phyloP scores from a whole-genome alignment of 1,284 basidiomycete genomes.

The Sanghuangporus baumii region DNA sequence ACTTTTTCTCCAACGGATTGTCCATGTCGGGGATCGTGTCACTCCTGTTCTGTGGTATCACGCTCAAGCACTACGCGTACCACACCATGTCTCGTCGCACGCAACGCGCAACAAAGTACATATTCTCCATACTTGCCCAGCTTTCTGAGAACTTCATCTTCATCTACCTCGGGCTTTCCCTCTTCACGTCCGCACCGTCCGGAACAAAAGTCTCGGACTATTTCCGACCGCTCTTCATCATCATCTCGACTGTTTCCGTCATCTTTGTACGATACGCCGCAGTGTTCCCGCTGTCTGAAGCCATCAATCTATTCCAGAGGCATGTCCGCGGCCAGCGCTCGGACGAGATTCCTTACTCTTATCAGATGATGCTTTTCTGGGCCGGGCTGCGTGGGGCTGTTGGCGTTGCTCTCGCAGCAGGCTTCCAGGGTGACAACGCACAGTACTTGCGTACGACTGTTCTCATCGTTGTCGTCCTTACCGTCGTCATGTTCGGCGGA shows the following conservation, averaged over 20 bases:
- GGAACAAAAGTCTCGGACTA: constrained; percentile 73
- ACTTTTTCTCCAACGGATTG: constrained; percentile 96
- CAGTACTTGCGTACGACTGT: constrained; percentile 91
- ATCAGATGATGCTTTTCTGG: constrained; percentile 99
- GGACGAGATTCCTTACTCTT: constrained; percentile 90
- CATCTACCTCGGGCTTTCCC: constrained; percentile 94
- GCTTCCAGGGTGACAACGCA: constrained; percentile 90
- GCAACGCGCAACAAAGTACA: constrained; percentile 93
- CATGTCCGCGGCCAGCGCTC: constrained; percentile 78
- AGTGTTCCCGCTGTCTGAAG: constrained; percentile 94
- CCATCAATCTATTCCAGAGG: constrained; percentile 87
- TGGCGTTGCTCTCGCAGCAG: constrained; percentile 93
- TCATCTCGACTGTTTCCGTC: constrained; percentile 85
- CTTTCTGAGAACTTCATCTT: constrained; percentile 99
- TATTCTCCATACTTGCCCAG: constrained; percentile 88
- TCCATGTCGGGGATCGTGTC: constrained; percentile 98
- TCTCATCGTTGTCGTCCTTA: constrained; percentile 92
- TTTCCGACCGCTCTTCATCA: constrained; percentile 95
- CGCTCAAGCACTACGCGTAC: constrained; percentile 98
- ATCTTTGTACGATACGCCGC: constrained; percentile 93
- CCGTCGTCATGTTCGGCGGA: constrained; percentile 93
- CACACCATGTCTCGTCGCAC: constrained; percentile 98
- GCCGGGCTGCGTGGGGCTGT: constrained; percentile 95
- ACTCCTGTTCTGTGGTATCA: constrained; percentile 97
- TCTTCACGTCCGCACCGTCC: constrained; percentile 82